Percentiles rank a stretch among this genome's conserved stretches.
phyloP scores from a whole-genome alignment of 805 yeast species.

The Barnettozyma californica region DNA sequence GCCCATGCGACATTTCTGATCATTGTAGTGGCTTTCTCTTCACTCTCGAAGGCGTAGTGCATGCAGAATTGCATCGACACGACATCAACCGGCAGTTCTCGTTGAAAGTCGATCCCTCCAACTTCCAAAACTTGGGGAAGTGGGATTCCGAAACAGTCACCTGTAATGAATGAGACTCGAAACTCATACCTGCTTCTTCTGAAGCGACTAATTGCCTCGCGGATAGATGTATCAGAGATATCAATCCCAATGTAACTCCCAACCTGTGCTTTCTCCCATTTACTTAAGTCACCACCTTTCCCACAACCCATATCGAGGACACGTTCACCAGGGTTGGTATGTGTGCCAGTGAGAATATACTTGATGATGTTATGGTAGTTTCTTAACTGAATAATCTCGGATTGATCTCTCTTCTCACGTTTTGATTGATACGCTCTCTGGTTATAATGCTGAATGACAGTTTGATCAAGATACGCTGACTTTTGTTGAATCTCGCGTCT shows the following conservation, averaged over 20 bases:
- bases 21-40: slow-evolving; percentile 67
- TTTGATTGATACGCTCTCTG: slow-evolving; percentile 70
- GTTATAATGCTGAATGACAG: slow-evolving; percentile 82
- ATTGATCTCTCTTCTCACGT: slow-evolving; percentile 54
- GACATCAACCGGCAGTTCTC: slow-evolving; percentile 61
- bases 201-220: slow-evolving; percentile 79
- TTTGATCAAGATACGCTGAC: slow-evolving; percentile 41
- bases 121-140: slow-evolving; percentile 67
- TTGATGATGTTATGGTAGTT: slow-evolving; percentile 91
- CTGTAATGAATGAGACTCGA: slow-evolving; percentile 82
- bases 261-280: slow-evolving; percentile 73
- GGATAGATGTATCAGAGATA: slow-evolving; percentile 81
- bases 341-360: slow-evolving; percentile 73
- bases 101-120: slow-evolving; percentile 49
- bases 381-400: slow-evolving; percentile 82
- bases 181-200: slow-evolving; percentile 51
- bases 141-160: slow-evolving; percentile 79
- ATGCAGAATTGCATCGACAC: slow-evolving; percentile 90
- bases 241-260: slow-evolving; percentile 86
- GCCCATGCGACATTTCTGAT: slow-evolving; percentile 72
- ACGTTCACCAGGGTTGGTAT: slow-evolving; percentile 46
- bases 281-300: slow-evolving; percentile 93
- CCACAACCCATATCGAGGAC: slow-evolving; percentile 94
- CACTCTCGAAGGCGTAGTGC: slow-evolving; percentile 92
- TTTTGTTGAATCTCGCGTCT: slow-evolving; percentile 26